Base-by-base conservation (phyloP, 1,139 yeast species). In the Torulaspora globosa region DNA sequence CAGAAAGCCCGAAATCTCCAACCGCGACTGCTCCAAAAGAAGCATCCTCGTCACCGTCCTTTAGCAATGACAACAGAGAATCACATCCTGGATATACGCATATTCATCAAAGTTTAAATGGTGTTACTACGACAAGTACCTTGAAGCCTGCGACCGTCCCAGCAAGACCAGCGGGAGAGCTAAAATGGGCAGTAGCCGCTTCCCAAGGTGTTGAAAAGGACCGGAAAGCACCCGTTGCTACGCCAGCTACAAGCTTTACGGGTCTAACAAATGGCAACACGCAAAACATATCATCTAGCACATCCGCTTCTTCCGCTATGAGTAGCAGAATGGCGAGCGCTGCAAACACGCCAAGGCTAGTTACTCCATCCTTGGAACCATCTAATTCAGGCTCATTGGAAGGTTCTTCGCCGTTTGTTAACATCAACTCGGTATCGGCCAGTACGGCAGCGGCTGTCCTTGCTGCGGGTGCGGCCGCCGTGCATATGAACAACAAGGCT, bases 141-240 rank as follows among this genome's bases (percentile, higher is more conserved):
- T 68, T 82, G 46, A 81, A 80, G 62, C 88, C 88, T 2, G 87
- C 88, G 1, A 73, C 81, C 0, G 74, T 83, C 5, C 88, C 88
- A 9, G 70, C 75, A 1, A 78, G 78, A 52, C 85, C 86, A 1
- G 75, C 76, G 3, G 80, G 82, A 12, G 83, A 78, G 43, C 68
- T 82, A 53, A 81, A 82, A 56, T 83, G 90, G 90, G 76, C 89
- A 1, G 78, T 81, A 1, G 83, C 86, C 1, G 85, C 84, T 2
- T 80, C 82, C 5, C 77, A 75, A 26, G 67, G 54, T 27, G 54
- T 56, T 11, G 63, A 60, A 28, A 61, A 53, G 36, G 61, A 55
- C 16, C 54, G 57, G 36, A 55, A 54, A 12, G 26, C 41, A 24
- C 31, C 55, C n/a, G 43, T 46, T 11, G 38, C 49, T 16, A 10